Conservation (phyloP, 1,284 basidiomycete species). For the Schizophyllum amplum region DNA sequence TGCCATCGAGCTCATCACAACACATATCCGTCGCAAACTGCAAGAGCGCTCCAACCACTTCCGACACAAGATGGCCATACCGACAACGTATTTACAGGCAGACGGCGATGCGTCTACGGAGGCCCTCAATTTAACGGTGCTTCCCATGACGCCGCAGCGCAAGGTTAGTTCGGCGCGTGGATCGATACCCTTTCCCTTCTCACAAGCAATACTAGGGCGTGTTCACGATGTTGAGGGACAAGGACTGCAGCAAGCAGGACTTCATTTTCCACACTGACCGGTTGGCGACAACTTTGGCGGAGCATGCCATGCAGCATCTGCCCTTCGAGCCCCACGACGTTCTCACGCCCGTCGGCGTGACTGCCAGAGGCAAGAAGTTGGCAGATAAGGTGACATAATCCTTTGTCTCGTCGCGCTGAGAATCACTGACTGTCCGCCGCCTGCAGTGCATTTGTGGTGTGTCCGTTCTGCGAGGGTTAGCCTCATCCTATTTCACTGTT, state of each 20-base stretch:
- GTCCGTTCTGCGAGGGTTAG: constrained; percentile 72
- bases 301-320: constrained; percentile 76
- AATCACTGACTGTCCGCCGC: constrained; percentile 6
- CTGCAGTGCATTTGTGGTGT: constrained; percentile 71
- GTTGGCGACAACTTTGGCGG: constrained; percentile 78
- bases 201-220: constrained; percentile 55
- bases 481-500: neutral
- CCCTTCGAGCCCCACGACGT: constrained; percentile 64
- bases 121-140: constrained; percentile 53
- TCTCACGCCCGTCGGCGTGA: constrained; percentile 57
- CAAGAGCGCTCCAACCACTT: constrained; percentile 70
- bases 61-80: constrained; percentile 61
- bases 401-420: constrained; percentile 1
- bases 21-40: constrained; percentile 83
- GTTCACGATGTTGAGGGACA: constrained; percentile 78
- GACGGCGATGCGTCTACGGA: constrained; percentile 25
- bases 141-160: constrained; percentile 79
- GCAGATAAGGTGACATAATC: constrained; percentile 35
- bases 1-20: constrained; percentile 92
- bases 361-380: constrained; percentile 56
- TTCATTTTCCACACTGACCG: constrained; percentile 89
- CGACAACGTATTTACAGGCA: constrained; percentile 28
- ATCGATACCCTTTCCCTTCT: neutral
- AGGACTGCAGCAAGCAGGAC: constrained; percentile 65
- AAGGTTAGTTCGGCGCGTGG: constrained; percentile 37